These are phyloP conservation scores for Blastocystis sp. DNA, from an alignment of 352 stramenopile genomes.

Conservation along the genomic window DNA sequence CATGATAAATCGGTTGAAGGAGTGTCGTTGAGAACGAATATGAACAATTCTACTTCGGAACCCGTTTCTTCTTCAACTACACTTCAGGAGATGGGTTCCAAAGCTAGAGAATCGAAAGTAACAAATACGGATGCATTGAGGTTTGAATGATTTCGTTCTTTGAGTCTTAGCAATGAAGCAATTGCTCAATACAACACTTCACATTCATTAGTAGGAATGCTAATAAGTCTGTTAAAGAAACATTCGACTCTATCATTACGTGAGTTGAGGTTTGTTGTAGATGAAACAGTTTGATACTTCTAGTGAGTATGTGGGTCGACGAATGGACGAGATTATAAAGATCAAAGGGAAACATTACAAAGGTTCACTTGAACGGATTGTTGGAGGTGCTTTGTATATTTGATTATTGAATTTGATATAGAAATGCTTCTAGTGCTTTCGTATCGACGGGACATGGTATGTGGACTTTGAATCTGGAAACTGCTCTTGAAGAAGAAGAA, in stretches of 20 bases:
- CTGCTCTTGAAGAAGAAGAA: background rate
- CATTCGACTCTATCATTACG: no score
- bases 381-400: background rate
- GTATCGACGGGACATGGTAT: background rate
- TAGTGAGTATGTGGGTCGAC: conserved; percentile 4
- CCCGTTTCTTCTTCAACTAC: background rate
- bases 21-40: no score
- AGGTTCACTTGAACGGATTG: conserved; percentile 25
- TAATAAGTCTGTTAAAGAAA: conserved; percentile 7
- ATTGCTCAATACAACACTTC: background rate
- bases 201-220: background rate
- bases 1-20: background rate
- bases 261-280: no score
- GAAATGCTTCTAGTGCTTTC: conserved; percentile 24
- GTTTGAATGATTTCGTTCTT: background rate
- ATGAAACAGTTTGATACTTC: background rate
- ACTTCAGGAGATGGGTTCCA: background rate
- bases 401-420: background rate
- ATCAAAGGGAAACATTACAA: background rate
- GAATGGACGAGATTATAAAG: background rate
- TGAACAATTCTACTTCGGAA: background rate
- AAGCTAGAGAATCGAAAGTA: no score
- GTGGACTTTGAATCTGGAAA: background rate
- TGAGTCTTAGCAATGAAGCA: background rate
- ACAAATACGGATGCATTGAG: background rate